These are phyloP conservation scores for Ganoderma boninense DNA, from an alignment of 1,284 basidiomycete species.

Conservation along the genomic window DNA sequence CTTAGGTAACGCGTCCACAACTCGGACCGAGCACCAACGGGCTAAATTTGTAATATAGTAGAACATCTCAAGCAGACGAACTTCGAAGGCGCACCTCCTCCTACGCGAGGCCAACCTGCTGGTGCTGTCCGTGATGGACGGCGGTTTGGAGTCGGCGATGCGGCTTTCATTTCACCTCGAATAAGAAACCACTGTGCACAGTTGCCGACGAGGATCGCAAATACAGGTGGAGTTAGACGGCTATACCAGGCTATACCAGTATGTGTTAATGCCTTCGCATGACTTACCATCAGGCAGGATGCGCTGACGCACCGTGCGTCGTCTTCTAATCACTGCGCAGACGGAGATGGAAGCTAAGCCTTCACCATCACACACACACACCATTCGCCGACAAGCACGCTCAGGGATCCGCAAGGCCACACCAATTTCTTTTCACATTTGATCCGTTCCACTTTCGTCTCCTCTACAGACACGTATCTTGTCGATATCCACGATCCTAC, in stretches of 20 bases:
- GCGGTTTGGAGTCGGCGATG: background rate
- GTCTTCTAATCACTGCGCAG: background rate
- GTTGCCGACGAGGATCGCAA: background rate
- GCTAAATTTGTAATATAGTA: background rate
- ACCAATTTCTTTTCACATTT: no score
- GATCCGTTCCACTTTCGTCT: background rate
- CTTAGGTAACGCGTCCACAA: background rate
- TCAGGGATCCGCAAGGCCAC: no score
- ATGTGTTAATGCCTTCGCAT: background rate
- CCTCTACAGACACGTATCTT: background rate
- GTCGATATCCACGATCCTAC: background rate
- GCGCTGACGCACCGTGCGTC: background rate
- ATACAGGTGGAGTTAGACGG: no score
- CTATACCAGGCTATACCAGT: no score
- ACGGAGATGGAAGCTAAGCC: background rate
- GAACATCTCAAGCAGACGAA: background rate
- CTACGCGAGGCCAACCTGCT: background rate
- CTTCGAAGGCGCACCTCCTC: background rate
- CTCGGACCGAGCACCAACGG: background rate
- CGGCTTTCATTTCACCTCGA: no score
- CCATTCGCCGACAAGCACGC: background rate
- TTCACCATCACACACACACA: background rate
- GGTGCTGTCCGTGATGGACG: background rate
- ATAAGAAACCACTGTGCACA: background rate
- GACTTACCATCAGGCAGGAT: background rate